phyloP scores from a whole-genome alignment of 192 early-diverging fungal species.

The Linnemannia hyalina region DNA sequence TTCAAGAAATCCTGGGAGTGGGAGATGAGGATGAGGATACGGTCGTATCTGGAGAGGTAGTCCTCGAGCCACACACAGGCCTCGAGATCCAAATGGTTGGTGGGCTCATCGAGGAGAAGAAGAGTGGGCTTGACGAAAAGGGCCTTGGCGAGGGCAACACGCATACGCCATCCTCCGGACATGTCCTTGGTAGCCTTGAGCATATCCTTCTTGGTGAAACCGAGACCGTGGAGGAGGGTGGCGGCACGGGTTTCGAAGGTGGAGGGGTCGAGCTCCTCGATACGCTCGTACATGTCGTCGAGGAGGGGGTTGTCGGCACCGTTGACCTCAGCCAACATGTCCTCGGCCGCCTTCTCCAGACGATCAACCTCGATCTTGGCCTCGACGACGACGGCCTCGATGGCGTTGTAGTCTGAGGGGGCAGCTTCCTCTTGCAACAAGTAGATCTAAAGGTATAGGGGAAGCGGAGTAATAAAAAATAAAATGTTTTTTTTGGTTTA shows the following conservation, averaged over 20 bases:
- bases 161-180: slow-evolving; percentile 99
- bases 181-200: slow-evolving; percentile 94
- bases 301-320: slow-evolving; percentile 89
- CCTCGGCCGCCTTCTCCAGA: slow-evolving; percentile 93
- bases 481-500: not conserved
- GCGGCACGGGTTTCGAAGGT: slow-evolving; percentile 96
- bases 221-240: slow-evolving; percentile 92
- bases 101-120: slow-evolving; percentile 92
- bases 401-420: slow-evolving; percentile 91
- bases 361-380: slow-evolving; percentile 92
- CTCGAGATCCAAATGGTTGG: slow-evolving; percentile 92
- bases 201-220: slow-evolving; percentile 92
- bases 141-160: slow-evolving; percentile 96
- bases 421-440: slow-evolving; percentile 96
- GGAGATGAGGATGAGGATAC: slow-evolving; percentile 90
- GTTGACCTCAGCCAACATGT: slow-evolving; percentile 83
- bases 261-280: slow-evolving; percentile 90
- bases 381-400: slow-evolving; percentile 91
- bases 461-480: not conserved
- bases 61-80: slow-evolving; percentile 97
- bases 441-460: slow-evolving; percentile 72
- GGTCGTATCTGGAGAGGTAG: slow-evolving; percentile 85
- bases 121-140: slow-evolving; percentile 95
- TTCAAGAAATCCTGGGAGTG: slow-evolving; percentile 98
- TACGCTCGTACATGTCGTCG: slow-evolving; percentile 97